These are phyloP conservation scores for Ceratonia siliqua DNA, from an alignment of 306 rosid genomes.

Conservation along the genomic window DNA sequence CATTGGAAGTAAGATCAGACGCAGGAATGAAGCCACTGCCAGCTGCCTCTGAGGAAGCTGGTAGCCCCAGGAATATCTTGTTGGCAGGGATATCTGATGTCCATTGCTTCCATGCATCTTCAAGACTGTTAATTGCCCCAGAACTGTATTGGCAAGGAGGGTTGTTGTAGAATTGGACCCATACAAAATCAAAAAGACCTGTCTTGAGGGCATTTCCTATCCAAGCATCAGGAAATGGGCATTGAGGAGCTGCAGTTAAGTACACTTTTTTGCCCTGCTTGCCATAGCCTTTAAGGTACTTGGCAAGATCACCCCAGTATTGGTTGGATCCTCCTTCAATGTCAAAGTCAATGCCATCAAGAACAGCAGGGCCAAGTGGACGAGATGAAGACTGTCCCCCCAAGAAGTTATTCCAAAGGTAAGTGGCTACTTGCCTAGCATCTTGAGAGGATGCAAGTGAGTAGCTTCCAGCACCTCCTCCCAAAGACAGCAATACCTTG, in stretches of 20 bases:
- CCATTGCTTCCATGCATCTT: constrained; percentile 21
- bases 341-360: constrained; percentile 37
- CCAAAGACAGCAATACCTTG: constrained; percentile 47
- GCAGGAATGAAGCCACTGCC: constrained; percentile 43
- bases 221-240: constrained; percentile 46
- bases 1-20: constrained; percentile 36
- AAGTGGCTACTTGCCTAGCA: constrained; percentile 34
- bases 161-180: constrained; percentile 37
- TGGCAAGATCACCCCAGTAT: background rate
- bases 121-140: constrained; percentile 20
- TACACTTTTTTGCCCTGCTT: background rate
- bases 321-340: constrained; percentile 12
- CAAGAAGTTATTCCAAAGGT: constrained; percentile 52
- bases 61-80: constrained; percentile 46
- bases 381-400: constrained; percentile 43
- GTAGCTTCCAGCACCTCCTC: constrained; percentile 49
- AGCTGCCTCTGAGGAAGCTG: constrained; percentile 40
- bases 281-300: background rate
- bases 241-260: constrained; percentile 50
- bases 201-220: constrained; percentile 28
- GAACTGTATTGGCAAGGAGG: constrained; percentile 20
- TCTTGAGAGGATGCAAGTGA: constrained; percentile 37
- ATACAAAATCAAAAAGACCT: constrained; percentile 34
- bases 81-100: constrained; percentile 19
- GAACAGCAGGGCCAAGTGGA: constrained; percentile 49